phyloP scores from a whole-genome alignment of 345 rosid genomes.

The Eucalyptus fibrosa region DNA sequence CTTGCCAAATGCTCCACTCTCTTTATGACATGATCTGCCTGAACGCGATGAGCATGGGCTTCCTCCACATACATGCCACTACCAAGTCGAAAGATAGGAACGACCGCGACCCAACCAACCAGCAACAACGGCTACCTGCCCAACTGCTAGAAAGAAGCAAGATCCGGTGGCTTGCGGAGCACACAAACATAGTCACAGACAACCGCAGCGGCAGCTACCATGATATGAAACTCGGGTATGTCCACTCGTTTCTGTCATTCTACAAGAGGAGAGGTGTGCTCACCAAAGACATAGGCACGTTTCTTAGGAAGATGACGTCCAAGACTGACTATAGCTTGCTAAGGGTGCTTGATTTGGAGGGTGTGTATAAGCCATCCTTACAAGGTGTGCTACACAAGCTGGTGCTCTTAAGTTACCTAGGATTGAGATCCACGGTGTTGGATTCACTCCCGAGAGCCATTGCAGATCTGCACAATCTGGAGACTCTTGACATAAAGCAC shows the following conservation, averaged over 20 bases:
- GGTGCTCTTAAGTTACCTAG: no score
- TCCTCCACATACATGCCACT: neutral
- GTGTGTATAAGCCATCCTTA: no score
- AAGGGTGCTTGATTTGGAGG: conserved; percentile 2
- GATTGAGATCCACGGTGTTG: no score
- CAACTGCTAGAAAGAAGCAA: neutral
- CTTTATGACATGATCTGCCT: neutral
- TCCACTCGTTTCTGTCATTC: neutral
- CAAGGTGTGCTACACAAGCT: no score
- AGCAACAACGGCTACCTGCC: neutral
- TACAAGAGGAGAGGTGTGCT: neutral
- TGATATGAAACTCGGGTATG: neutral
- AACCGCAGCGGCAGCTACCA: rapidly evolving
- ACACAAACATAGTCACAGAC: neutral
- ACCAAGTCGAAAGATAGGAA: rapidly evolving
- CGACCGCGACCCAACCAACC: rapidly evolving
- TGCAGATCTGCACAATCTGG: no score
- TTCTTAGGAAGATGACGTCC: neutral
- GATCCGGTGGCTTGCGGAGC: neutral
- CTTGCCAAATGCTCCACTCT: neutral
- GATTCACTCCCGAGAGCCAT: no score
- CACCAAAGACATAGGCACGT: neutral
- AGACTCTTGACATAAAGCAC: no score
- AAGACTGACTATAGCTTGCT: neutral
- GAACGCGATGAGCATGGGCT: neutral